Percentiles rank a stretch among this genome's conserved stretches.
Evolutionary conservation across 2,329 filamentous ascomycete genomes (phyloP).

Genomic region (Coniochaeta prunicola): DNA sequence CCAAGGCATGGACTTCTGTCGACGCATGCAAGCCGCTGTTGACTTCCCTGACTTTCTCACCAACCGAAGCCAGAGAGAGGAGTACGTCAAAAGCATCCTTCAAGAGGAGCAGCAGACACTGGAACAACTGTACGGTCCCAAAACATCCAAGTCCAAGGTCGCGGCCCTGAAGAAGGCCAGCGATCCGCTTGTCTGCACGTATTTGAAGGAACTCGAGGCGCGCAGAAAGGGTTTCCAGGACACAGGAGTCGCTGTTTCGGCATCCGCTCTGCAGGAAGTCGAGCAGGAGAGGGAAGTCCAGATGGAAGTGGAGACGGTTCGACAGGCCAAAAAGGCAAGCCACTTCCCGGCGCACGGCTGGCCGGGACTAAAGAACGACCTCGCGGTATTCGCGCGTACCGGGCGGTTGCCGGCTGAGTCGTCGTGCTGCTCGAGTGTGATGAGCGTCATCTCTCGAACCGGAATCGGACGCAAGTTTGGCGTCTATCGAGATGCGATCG

Average conservation of each 20-base stretch:
- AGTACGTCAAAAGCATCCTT: constrained; percentile 36
- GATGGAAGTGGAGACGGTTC: constrained; percentile 48
- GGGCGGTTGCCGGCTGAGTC: constrained; percentile 31
- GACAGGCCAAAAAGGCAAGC: constrained; percentile 41
- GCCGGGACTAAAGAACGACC: constrained; percentile 36
- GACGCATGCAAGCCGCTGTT: constrained; percentile 40
- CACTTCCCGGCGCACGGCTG: constrained; percentile 32
- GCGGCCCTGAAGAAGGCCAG: constrained; percentile 8
- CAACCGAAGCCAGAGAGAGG: constrained; percentile 21
- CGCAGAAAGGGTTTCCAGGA: constrained; percentile 21
- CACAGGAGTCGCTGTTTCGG: constrained; percentile 34
- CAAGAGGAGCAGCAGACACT: constrained; percentile 50
- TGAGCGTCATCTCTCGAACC: constrained; percentile 30
- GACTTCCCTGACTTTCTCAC: constrained; percentile 33
- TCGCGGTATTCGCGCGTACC: constrained; percentile 35
- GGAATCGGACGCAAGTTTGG: constrained; percentile 25
- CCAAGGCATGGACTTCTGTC: constrained; percentile 55
- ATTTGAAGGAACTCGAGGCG: constrained; percentile 23
- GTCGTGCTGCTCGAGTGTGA: constrained; percentile 30
- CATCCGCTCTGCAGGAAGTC: constrained; percentile 49
- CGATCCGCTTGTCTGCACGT: constrained; percentile 14
- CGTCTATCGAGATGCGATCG: constrained; percentile 10
- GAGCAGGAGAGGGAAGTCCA: constrained; percentile 53
- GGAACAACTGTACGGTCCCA: constrained; percentile 45
- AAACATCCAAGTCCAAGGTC: constrained; percentile 13